Evolutionary conservation across 768 basidiomycete genomes (phyloP).

Genomic region (Pulveroboletus sp.): DNA sequence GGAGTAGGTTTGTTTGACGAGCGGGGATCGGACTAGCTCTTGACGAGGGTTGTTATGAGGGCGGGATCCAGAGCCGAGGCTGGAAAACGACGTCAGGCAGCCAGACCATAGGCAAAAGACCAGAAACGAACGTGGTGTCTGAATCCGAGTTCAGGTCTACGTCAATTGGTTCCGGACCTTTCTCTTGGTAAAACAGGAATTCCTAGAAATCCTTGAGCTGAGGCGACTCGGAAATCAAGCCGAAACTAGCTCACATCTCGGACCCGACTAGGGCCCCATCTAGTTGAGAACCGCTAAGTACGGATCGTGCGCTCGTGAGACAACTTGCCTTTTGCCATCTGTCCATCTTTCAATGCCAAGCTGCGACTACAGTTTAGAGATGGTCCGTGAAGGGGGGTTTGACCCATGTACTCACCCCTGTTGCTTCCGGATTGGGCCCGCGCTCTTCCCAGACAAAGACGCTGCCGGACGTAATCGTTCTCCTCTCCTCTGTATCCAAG

Average conservation of each 20-base stretch:
- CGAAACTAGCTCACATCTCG: slow-evolving; percentile 51
- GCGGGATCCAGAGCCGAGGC: slow-evolving; percentile 29
- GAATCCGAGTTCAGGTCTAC: slow-evolving; percentile 48
- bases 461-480: slow-evolving; percentile 62
- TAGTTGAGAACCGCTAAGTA: slow-evolving; percentile 15
- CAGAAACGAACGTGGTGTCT: slow-evolving; percentile 40
- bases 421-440: slow-evolving; percentile 58
- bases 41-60: slow-evolving; percentile 21
- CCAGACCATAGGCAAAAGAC: not conserved
- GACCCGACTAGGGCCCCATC: slow-evolving; percentile 77
- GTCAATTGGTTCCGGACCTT: slow-evolving; percentile 47
- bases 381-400: not conserved
- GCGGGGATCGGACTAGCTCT: slow-evolving; percentile 40
- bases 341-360: slow-evolving; percentile 81
- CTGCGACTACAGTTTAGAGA: slow-evolving; percentile 30
- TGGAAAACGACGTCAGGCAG: slow-evolving; percentile 13
- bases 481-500: slow-evolving; percentile 71
- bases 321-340: slow-evolving; percentile 49
- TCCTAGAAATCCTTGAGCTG: slow-evolving; percentile 41
- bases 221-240: not conserved
- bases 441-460: slow-evolving; percentile 86
- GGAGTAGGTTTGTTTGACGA: slow-evolving; percentile 79
- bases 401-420: slow-evolving; percentile 45
- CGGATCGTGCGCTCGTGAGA: not conserved
- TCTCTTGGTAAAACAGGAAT: slow-evolving; percentile 74